Percentiles rank a stretch among this genome's conserved stretches.
phyloP scores from a whole-genome alignment of 2,329 filamentous ascomycete genomes.

The Basipetospora chlamydospora region DNA sequence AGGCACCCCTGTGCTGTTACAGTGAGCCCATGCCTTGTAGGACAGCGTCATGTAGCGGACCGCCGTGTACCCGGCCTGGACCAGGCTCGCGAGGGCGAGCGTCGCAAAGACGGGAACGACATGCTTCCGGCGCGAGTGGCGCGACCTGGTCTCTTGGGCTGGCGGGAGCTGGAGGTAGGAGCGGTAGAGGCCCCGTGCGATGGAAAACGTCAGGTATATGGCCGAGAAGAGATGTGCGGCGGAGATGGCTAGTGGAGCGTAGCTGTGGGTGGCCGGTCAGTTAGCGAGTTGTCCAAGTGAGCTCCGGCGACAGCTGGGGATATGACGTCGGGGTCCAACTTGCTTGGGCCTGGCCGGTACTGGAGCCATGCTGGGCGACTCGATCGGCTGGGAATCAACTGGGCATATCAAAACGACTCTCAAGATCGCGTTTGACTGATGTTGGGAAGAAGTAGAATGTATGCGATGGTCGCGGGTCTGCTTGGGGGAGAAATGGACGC shows the following conservation, averaged over 20 bases:
- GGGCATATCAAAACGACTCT: too few relatives aligned
- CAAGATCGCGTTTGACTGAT: too few relatives aligned
- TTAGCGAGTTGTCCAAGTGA: too few relatives aligned
- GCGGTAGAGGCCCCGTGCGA: conserved; percentile 12
- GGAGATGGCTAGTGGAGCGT: conserved; percentile 8
- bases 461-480: too few relatives aligned
- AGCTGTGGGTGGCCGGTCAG: too few relatives aligned
- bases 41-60: conserved; percentile 28
- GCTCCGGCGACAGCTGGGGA: too few relatives aligned
- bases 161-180: conserved; percentile 16
- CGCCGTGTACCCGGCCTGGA: conserved; percentile 26
- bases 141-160: conserved; percentile 20
- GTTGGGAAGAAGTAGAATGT: too few relatives aligned
- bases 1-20: conserved; percentile 23
- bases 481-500: too few relatives aligned
- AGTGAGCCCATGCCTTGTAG: conserved; percentile 34
- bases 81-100: conserved; percentile 30
- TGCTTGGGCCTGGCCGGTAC: too few relatives aligned
- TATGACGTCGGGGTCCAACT: too few relatives aligned
- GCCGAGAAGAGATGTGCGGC: conserved; percentile 11
- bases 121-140: conserved; percentile 13
- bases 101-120: conserved; percentile 23
- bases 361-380: too few relatives aligned
- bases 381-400: too few relatives aligned
- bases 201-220: conserved; percentile 10